A percentile compares a stretch with the other conserved stretches of the same genome.
phyloP scores from a whole-genome alignment of 2,329 filamentous ascomycete species.

The Alternaria viburni region DNA sequence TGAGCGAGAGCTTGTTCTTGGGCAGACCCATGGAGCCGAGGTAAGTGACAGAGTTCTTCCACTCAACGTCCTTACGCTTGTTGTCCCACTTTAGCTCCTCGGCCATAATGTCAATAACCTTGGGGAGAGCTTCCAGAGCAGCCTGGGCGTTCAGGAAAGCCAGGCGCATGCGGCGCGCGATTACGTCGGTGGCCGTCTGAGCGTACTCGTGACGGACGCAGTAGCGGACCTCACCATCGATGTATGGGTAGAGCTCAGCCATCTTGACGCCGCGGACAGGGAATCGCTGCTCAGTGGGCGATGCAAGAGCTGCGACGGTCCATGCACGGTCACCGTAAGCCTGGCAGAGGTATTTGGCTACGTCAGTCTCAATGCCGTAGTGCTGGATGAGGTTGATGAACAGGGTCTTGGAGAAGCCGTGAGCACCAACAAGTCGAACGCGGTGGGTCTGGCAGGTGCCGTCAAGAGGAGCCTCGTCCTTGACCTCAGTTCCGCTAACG shows the following conservation, averaged over 20 bases:
- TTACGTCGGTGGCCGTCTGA: conserved; percentile 85
- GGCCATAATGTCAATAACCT: conserved; percentile 86
- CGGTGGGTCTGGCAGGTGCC: conserved; percentile 84
- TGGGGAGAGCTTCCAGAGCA: conserved; percentile 82
- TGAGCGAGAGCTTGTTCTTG: conserved; percentile 62
- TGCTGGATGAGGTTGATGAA: conserved; percentile 97
- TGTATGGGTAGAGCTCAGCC: conserved; percentile 81
- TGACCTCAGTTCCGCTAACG: conserved; percentile 73
- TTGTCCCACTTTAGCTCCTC: conserved; percentile 81
- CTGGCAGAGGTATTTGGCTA: conserved; percentile 84
- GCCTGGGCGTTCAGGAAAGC: conserved; percentile 93
- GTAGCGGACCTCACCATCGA: conserved; percentile 90
- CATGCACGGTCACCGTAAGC: conserved; percentile 93
- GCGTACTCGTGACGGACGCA: conserved; percentile 89
- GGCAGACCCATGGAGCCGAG: conserved; percentile 68
- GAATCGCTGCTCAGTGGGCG: conserved; percentile 78
- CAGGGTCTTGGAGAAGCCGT: conserved; percentile 86
- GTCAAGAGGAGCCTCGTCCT: conserved; percentile 73
- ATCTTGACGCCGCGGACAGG: conserved; percentile 83
- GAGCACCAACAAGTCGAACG: conserved; percentile 80
- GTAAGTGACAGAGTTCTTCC: conserved; percentile 71
- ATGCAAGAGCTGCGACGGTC: conserved; percentile 83
- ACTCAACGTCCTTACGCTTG: conserved; percentile 76
- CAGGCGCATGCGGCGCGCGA: conserved; percentile 82
- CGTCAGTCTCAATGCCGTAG: conserved; percentile 88